A percentile compares a stretch with the other conserved stretches of the same genome.
phyloP scores from a whole-genome alignment of 2,329 filamentous ascomycete genomes.

The Exophiala bonariae region DNA sequence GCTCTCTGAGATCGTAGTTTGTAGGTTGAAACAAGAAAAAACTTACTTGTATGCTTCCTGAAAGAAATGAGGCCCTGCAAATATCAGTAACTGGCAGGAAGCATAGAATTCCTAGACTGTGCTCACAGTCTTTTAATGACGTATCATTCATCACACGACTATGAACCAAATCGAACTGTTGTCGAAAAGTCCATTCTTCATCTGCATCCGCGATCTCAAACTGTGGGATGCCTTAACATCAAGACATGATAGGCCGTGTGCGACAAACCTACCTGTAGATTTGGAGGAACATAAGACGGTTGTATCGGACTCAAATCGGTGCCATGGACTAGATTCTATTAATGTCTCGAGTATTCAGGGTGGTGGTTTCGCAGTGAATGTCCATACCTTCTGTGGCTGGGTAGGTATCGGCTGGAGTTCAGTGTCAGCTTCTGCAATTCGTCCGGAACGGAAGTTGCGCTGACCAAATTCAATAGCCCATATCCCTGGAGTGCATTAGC shows the following conservation, averaged over 20 bases:
- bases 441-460: too few species aligned
- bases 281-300: conserved; percentile 50
- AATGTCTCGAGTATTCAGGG: too few species aligned
- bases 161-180: conserved; percentile 59
- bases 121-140: conserved; percentile 8
- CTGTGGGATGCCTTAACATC: neutral
- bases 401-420: conserved; percentile 33
- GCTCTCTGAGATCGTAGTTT: neutral
- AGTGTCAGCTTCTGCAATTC: too few species aligned
- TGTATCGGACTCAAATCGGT: conserved; percentile 43
- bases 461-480: conserved; percentile 51
- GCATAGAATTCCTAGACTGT: too few species aligned
- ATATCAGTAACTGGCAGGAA: too few species aligned
- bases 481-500: conserved; percentile 45
- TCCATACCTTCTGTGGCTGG: conserved; percentile 34
- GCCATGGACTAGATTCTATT: conserved; percentile 27
- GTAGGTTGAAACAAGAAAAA: too few species aligned
- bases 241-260: too few species aligned
- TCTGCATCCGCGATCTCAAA: conserved; percentile 61
- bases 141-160: conserved; percentile 15
- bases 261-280: conserved; percentile 38
- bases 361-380: conserved; percentile 6
- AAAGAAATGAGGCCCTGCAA: conserved; percentile 9
- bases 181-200: conserved; percentile 56
- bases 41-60: conserved; percentile 8